Percentiles rank a stretch among this genome's conserved stretches.
phyloP scores from a whole-genome alignment of 2,329 filamentous ascomycete genomes.

The Eurotiales sp. region DNA sequence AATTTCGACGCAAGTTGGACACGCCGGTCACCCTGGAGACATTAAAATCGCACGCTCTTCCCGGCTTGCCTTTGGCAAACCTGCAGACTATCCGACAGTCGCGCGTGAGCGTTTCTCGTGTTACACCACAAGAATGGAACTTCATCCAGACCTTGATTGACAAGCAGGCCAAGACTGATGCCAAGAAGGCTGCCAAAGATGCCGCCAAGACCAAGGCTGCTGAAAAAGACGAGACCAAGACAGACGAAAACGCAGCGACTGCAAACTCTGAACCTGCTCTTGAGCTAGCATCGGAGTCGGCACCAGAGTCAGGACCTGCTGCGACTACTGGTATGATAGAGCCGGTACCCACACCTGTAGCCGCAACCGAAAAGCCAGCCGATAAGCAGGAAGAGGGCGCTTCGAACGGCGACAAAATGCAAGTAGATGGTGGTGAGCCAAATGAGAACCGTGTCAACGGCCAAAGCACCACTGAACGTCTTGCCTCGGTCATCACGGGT shows the following conservation, averaged over 20 bases:
- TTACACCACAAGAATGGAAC: constrained; percentile 46
- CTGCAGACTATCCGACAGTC: constrained; percentile 82
- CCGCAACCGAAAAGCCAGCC: not conserved
- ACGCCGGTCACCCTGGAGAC: constrained; percentile 67
- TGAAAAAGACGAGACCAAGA: not conserved
- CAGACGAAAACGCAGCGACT: not conserved
- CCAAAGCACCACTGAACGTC: constrained; percentile 5
- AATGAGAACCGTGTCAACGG: constrained; percentile 4
- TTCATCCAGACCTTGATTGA: constrained; percentile 43
- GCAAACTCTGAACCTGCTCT: not conserved
- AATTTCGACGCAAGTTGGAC: constrained; percentile 78
- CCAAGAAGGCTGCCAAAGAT: constrained; percentile 7
- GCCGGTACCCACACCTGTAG: not conserved
- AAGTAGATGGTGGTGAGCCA: not conserved
- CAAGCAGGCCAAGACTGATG: constrained; percentile 16
- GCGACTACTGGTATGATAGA: not conserved
- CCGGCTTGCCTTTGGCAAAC: constrained; percentile 57
- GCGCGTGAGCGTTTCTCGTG: constrained; percentile 69
- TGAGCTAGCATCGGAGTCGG: not conserved
- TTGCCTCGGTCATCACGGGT: constrained; percentile 4
- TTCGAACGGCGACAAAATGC: not conserved
- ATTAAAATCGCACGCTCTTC: constrained; percentile 61
- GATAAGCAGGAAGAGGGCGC: not conserved
- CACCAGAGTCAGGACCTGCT: not conserved
- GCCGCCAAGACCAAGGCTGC: constrained; percentile 15